Evolutionary conservation across 1,139 yeast species (phyloP), one percentile per base, ranked within the genome.

Genomic region (Cylindricascospora bacillispora): DNA sequence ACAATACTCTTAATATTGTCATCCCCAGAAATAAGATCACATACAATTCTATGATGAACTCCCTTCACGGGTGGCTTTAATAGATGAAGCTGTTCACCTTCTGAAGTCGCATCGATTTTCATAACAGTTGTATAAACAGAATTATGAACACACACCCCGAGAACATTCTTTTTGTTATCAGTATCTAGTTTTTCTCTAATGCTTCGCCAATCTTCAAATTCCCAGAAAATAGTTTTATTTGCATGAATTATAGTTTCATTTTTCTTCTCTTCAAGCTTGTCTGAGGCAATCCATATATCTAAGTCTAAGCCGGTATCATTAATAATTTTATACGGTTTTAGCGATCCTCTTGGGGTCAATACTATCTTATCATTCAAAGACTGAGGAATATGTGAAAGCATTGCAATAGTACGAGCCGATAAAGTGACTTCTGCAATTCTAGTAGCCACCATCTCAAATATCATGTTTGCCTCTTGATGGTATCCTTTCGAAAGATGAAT

Each of bases 151-250:
- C 68, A 29, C 13, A 85, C 65, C 0, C 79, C 86, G 25, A 86
- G 56, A 2, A 66, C 60, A 25, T 74, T 77, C 14, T 62, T 63
- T 15, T 67, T 70, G 28, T 67, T 70, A 38, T 78, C 78, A 2
- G 81, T 71, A 38, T 73, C 76, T 34, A 85, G 60, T 35, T 75
- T 73, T 47, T 89, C 94, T 52, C 98, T 74, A 13, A 85, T 71
- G 20, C 67, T 67, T 38, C 81, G 67, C 95, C 97, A 89, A 47
- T 89, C 95, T 47, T 86, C 93, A 60, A 92, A 92, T 25, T 89
- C 75, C 97, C 97, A 92, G 1, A 86, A 79, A 7, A 71, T 56
- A 5, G 58, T 57, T 4, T 67, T 68, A 3, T 70, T 67, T 26
- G 74, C 65, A 27, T 60, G 59, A 15, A 85, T 53, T 0, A 49